phyloP scores from a whole-genome alignment of 1,284 basidiomycete species.

The Moniliophthora roreri region DNA sequence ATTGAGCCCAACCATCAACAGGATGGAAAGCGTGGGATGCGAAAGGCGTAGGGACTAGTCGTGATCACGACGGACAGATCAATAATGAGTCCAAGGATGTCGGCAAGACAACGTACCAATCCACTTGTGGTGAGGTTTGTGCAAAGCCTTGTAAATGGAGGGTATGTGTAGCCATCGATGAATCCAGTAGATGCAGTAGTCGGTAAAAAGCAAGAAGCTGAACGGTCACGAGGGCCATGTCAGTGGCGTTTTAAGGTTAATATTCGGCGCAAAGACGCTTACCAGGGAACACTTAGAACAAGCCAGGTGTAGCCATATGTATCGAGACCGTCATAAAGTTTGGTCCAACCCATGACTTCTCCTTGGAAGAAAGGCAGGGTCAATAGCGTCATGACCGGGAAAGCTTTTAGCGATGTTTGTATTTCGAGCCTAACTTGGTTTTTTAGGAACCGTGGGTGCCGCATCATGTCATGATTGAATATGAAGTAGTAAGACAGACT shows the following conservation, averaged over 20 bases:
- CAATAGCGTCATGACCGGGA: constrained; percentile 78
- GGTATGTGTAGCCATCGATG: constrained; percentile 93
- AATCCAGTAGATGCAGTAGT: constrained; percentile 92
- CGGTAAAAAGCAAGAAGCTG: constrained; percentile 89
- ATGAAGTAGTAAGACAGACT: constrained; percentile 81
- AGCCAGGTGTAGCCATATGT: constrained; percentile 74
- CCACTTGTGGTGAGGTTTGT: constrained; percentile 99
- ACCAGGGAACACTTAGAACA: constrained; percentile 63
- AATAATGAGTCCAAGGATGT: neutral
- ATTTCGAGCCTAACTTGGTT: constrained; percentile 90
- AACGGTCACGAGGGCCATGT: constrained; percentile 5
- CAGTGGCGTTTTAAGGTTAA: neutral
- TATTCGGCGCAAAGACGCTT: constrained; percentile 29
- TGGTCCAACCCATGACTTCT: constrained; percentile 87
- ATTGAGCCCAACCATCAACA: constrained; percentile 92
- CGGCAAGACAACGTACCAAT: constrained; percentile 59
- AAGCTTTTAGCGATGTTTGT: constrained; percentile 70
- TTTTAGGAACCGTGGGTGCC: constrained; percentile 91
- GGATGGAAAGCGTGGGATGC: constrained; percentile 98
- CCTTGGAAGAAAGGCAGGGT: constrained; percentile 94
- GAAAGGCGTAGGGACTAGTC: constrained; percentile 90
- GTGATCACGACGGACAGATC: constrained; percentile 8
- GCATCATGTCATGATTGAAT: constrained; percentile 97
- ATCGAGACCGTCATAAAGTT: constrained; percentile 75
- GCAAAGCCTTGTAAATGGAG: constrained; percentile 83